phyloP scores from a whole-genome alignment of 2,329 filamentous ascomycete genomes.

The Lasiodiplodia theobromae region DNA sequence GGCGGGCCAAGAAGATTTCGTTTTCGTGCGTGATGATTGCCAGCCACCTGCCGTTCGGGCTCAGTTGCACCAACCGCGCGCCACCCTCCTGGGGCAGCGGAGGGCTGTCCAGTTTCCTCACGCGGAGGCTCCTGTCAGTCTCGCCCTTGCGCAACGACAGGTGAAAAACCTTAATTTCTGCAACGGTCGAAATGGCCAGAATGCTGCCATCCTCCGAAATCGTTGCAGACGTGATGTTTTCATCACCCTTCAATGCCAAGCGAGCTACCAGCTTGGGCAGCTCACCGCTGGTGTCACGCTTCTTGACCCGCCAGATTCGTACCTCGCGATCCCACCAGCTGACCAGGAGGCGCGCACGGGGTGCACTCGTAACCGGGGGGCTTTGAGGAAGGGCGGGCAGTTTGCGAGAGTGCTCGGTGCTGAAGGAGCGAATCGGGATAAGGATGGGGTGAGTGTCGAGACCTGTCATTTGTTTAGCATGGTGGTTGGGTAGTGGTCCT shows the following conservation, averaged over 20 bases:
- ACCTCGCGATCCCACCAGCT: constrained; percentile 94
- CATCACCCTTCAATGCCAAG: constrained; percentile 65
- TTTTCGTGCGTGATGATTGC: constrained; percentile 59
- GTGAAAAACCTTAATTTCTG: constrained; percentile 79
- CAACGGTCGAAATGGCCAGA: constrained; percentile 77
- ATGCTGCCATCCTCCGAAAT: constrained; percentile 76
- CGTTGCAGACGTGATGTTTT: constrained; percentile 78
- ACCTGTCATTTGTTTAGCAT: constrained; percentile 60
- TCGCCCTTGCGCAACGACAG: constrained; percentile 63
- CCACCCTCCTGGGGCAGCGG: constrained; percentile 59
- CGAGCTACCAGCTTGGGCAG: constrained; percentile 50
- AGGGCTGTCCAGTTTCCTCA: constrained; percentile 74
- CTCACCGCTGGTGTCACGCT: constrained; percentile 55
- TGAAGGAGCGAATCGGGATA: constrained; percentile 78
- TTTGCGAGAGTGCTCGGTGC: constrained; percentile 79
- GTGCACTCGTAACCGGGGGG: constrained; percentile 75
- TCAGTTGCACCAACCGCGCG: constrained; percentile 73
- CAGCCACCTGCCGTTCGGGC: constrained; percentile 74
- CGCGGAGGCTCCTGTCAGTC: constrained; percentile 66
- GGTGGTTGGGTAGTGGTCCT: constrained; percentile 24
- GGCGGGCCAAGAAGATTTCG: constrained; percentile 56
- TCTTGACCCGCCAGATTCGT: constrained; percentile 75
- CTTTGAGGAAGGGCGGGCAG: constrained; percentile 85
- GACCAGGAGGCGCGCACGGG: constrained; percentile 76
- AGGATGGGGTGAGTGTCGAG: constrained; percentile 86